Percentiles rank a stretch among this genome's conserved stretches.
These are phyloP conservation scores for Apiospora kogelbergensis DNA, from an alignment of 2,329 filamentous ascomycete species.

Conservation along the genomic window DNA sequence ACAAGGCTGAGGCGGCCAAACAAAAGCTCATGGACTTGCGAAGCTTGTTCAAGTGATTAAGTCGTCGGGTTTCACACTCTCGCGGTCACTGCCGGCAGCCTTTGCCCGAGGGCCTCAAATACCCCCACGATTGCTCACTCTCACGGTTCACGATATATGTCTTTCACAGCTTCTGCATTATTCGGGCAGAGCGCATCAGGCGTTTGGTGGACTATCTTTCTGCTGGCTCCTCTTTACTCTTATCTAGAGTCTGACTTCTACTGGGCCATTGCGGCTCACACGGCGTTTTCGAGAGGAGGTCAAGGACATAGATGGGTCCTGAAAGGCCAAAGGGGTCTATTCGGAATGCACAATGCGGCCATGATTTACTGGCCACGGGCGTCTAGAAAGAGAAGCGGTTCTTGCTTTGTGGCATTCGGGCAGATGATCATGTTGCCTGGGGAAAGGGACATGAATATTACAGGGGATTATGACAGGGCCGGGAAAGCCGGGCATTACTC, in stretches of 20 bases:
- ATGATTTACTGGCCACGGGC: background rate
- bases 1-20: constrained; percentile 62
- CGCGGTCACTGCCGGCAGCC: background rate
- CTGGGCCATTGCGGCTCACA: background rate
- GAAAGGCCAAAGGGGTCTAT: background rate
- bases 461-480: background rate
- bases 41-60: constrained; percentile 53
- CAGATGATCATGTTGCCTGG: background rate
- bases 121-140: background rate
- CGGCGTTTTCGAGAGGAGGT: background rate
- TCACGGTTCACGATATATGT: background rate
- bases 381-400: background rate
- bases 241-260: background rate
- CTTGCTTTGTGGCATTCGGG: background rate
- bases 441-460: background rate
- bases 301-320: background rate
- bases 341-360: background rate
- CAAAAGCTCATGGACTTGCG: constrained; percentile 60
- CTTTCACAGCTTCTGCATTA: background rate
- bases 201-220: background rate
- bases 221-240: background rate
- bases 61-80: background rate
- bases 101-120: background rate
- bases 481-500: background rate
- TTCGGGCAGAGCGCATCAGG: background rate